phyloP scores from a whole-genome alignment of 2,329 filamentous ascomycete species.

The Exophiala bonariae region DNA sequence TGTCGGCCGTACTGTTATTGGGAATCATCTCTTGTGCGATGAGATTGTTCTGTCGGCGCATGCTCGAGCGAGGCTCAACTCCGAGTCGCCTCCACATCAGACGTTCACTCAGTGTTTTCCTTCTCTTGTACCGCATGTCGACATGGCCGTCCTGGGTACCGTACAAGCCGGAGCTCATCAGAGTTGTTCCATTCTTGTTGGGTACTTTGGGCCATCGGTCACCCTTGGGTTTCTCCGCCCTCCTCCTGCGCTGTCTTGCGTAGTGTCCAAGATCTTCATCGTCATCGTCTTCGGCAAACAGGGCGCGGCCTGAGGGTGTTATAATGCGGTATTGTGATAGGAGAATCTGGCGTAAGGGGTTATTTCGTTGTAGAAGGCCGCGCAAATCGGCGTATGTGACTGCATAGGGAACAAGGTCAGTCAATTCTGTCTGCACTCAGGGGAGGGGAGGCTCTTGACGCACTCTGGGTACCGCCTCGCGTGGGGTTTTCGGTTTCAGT shows the following conservation, averaged over 20 bases:
- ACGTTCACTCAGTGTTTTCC: slow-evolving; percentile 62
- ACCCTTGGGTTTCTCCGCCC: slow-evolving; percentile 44
- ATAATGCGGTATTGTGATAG: slow-evolving; percentile 28
- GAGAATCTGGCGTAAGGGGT: slow-evolving; percentile 53
- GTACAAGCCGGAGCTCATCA: slow-evolving; percentile 83
- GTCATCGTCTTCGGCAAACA: slow-evolving; percentile 35
- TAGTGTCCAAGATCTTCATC: slow-evolving; percentile 33
- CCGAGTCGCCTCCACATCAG: slow-evolving; percentile 83
- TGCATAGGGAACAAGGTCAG: slow-evolving; percentile 11
- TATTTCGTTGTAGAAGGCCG: slow-evolving; percentile 28
- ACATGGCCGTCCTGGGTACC: slow-evolving; percentile 64
- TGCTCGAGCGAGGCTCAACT: slow-evolving; percentile 53
- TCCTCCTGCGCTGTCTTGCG: slow-evolving; percentile 44
- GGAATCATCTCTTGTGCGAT: slow-evolving; percentile 76
- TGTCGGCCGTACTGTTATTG: slow-evolving; percentile 68
- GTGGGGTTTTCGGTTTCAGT: slow-evolving; percentile 20
- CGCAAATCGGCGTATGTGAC: slow-evolving; percentile 23
- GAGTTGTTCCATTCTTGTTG: slow-evolving; percentile 69
- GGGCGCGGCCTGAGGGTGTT: slow-evolving; percentile 35
- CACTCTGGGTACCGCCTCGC: too few species aligned
- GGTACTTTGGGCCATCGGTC: slow-evolving; percentile 79
- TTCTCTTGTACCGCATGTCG: slow-evolving; percentile 55
- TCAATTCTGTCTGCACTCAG: too few species aligned
- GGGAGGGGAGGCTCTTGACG: too few species aligned
- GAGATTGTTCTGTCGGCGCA: slow-evolving; percentile 63